Base-by-base conservation (phyloP, 2,329 filamentous ascomycete species). In the Clarireedia paspali region DNA sequence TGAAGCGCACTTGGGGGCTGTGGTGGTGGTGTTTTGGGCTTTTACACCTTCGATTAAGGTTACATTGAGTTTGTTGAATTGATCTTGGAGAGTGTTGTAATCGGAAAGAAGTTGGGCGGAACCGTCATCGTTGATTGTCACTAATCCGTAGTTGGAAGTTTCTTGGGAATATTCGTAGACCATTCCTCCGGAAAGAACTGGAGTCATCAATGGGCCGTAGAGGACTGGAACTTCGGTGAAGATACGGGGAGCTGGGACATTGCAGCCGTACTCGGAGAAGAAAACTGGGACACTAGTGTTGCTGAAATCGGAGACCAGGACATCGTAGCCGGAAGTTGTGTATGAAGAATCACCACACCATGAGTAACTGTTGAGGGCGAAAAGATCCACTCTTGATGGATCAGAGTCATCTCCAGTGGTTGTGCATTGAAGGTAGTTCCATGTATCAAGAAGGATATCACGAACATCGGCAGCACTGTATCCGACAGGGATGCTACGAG, bases 201-300 rank as follows among this genome's bases (percentile, higher is more conserved):
- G 69, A 12, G 73, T 84, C 86, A 92, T 91, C 61, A 89, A 65
- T 40, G 76, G 66, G 56, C 87, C 79, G 71, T 92, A 92, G 62
- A 94, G 83, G 59, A 84, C 76, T 55, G 75, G 77, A 12, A 90
- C 85, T 72, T 94, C 89, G 62, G 87, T 85, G 74, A 91, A 94
- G 64, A 83, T 72, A 63, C 89, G 86, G 14, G 87, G 84, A n/a
- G 74, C 69, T 14, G 83, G 81, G 39, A 77, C 75, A 74, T 91
- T 92, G 81, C 89, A 92, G 59, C 89, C 89, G 64, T 79, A 87
- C 68, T 94, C 89, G 61, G 85, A 89, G 76, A 89, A 91, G 78
- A 92, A 92, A 64, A 91, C 77, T 34, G 88, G 88, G 39, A 91
- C 79, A 15, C 84, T 81, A 40, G 79, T 81, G 61, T 77, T 77